Evolutionary conservation across 2,329 filamentous ascomycete species (phyloP), one percentile per base, ranked within the genome.

Genomic region (Sarocladium brachiariae): DNA sequence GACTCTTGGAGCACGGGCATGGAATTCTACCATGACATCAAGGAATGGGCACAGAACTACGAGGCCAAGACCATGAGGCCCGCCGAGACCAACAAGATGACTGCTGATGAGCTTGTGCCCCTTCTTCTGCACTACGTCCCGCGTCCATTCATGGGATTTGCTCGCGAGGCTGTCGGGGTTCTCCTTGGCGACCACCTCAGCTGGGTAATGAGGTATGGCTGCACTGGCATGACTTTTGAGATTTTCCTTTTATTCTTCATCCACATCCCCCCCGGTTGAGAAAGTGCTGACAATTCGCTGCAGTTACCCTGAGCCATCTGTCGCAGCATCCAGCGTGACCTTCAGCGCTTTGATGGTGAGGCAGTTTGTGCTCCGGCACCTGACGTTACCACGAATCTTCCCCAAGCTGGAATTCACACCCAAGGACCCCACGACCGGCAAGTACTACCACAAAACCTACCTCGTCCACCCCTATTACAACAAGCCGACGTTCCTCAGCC

Each of bases 181-280:
- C 65, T 87, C 49, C 79, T 89, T 76, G 83, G 82, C 21, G 76
- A 82, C 21, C 73, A 78, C 11, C 66, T 88, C 45, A 72, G 85
- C 14, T 73, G 73, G 47, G 80, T 84, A 0, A 88, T 89, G 73
- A 66, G 78, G 80, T 84, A 66, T 23, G 18, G n/a, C n/a, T 18
- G n/a, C 21, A n/a, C 46, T 16, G 11, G 19, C 31, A n/a, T n/a
- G n/a, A n/a, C n/a, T n/a, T n/a, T n/a, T n/a, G n/a, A n/a, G n/a
- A n/a, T n/a, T n/a, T n/a, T n/a, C n/a, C n/a, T n/a, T n/a, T n/a
- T n/a, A n/a, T 11, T n/a, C 27, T 24, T 25, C 10, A 4, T 11
- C 30, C 30, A 31, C 30, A 23, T 10, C 7, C 19, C 14, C 19
- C 23, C 6, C 19, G 18, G 7, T 19, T 21, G 19, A 23, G 16